Percentiles rank a stretch among this genome's conserved stretches.
These are phyloP conservation scores for Allium fistulosum DNA, from an alignment of 106 monocot species.

Conservation along the genomic window DNA sequence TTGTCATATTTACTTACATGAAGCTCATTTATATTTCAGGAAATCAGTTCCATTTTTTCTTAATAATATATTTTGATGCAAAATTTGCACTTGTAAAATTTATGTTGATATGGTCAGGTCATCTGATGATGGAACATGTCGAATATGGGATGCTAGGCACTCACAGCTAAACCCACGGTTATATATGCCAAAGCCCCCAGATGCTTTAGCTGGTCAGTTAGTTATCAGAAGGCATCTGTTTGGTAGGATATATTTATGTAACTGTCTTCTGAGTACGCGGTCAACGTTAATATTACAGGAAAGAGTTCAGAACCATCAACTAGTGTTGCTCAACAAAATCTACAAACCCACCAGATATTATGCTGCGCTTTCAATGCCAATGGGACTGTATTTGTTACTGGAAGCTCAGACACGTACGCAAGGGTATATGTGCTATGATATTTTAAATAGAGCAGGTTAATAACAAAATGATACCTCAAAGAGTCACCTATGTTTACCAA, in stretches of 20 bases:
- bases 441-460: too few relatives aligned
- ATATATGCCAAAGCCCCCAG: slow-evolving; percentile 80
- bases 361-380: slow-evolving; percentile 98
- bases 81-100: background rate
- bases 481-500: too few relatives aligned
- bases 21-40: background rate
- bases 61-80: background rate
- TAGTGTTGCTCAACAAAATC: slow-evolving; percentile 43
- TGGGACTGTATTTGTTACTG: slow-evolving; percentile 98
- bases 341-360: slow-evolving; percentile 63
- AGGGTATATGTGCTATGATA: slow-evolving; percentile 39
- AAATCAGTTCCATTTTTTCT: background rate
- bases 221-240: too few relatives aligned
- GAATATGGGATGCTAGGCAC: slow-evolving; percentile 96
- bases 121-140: slow-evolving; percentile 98
- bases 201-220: slow-evolving; percentile 54
- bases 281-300: slow-evolving; percentile 26
- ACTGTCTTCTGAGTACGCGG: background rate
- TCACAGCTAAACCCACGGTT: slow-evolving; percentile 64
- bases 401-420: slow-evolving; percentile 95
- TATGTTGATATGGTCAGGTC: slow-evolving; percentile 39
- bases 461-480: too few relatives aligned
- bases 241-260: too few relatives aligned
- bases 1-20: background rate
- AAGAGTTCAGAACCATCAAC: slow-evolving; percentile 58